These are phyloP conservation scores for Poa annua DNA, from an alignment of 176 grass and related monocot genomes.

Conservation along the genomic window DNA sequence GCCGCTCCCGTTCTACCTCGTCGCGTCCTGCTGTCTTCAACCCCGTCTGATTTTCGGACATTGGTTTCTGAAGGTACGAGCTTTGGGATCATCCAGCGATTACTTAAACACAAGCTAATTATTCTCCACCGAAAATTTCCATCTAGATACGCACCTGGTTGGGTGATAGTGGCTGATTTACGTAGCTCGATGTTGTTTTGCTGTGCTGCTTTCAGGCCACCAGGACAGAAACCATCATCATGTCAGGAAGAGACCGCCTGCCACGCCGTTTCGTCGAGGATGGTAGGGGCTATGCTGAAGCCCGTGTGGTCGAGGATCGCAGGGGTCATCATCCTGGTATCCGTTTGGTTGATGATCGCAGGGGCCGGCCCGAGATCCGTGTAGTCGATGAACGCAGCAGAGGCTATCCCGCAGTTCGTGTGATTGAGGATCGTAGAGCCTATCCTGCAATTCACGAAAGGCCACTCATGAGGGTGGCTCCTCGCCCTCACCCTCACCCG, in stretches of 20 bases:
- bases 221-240: slow-evolving; percentile 44
- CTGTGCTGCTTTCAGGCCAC: slow-evolving; percentile 25
- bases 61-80: slow-evolving; percentile 19
- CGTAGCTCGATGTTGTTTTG: slow-evolving; percentile 26
- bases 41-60: slow-evolving; percentile 6
- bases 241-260: slow-evolving; percentile 61
- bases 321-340: slow-evolving; percentile 12
- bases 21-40: slow-evolving; percentile 1
- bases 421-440: slow-evolving; percentile 44
- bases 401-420: slow-evolving; percentile 21
- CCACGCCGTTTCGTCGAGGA: slow-evolving; percentile 48
- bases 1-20: slow-evolving; percentile 1
- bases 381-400: slow-evolving; percentile 30
- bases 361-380: slow-evolving; percentile 26
- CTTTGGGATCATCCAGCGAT: not conserved
- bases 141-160: not conserved
- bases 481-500: slow-evolving; percentile 53
- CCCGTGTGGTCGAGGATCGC: slow-evolving; percentile 28
- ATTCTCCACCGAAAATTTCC: not conserved
- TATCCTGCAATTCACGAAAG: slow-evolving; percentile 52
- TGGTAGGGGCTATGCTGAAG: slow-evolving; percentile 24
- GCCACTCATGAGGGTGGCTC: slow-evolving; percentile 40
- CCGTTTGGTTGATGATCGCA: slow-evolving; percentile 38
- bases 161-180: slow-evolving; percentile 4
- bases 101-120: not conserved